Evolutionary conservation across 345 rosid genomes (phyloP).

Genomic region (Lumnitzera littorea): DNA sequence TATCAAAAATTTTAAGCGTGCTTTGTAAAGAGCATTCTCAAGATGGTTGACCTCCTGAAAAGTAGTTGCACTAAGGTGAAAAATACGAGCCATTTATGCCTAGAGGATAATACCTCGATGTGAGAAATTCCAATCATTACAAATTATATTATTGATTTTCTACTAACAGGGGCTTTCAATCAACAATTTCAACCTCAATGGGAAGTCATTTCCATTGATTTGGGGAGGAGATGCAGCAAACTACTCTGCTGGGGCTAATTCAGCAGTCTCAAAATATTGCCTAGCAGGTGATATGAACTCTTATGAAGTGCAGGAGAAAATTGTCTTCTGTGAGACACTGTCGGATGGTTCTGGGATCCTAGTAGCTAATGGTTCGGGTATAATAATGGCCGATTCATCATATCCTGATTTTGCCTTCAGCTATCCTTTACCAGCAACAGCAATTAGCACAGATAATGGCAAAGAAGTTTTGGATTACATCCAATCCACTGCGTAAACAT

Average conservation of each 20-base stretch:
- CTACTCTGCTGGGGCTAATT: slow-evolving; percentile 19
- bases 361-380: slow-evolving; percentile 16
- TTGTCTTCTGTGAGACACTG: slow-evolving; percentile 16
- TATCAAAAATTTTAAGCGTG: too few relatives aligned
- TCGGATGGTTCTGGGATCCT: slow-evolving; percentile 15
- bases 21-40: too few relatives aligned
- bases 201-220: slow-evolving; percentile 18
- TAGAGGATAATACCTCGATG: too few relatives aligned
- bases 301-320: slow-evolving; percentile 14
- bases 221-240: slow-evolving; percentile 35
- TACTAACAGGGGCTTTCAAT: slow-evolving; percentile 16
- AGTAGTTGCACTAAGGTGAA: too few relatives aligned
- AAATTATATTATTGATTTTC: not conserved
- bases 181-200: slow-evolving; percentile 14
- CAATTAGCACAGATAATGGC: slow-evolving; percentile 17
- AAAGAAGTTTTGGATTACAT: slow-evolving; percentile 15
- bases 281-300: slow-evolving; percentile 13
- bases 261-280: slow-evolving; percentile 15
- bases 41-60: too few relatives aligned
- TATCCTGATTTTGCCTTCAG: slow-evolving; percentile 17
- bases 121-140: too few relatives aligned
- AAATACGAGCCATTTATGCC: too few relatives aligned
- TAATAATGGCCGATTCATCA: slow-evolving; percentile 14
- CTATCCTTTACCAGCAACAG: slow-evolving; percentile 25
- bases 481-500: slow-evolving; percentile 16